Evolutionary conservation across 1,139 yeast genomes (phyloP).

Genomic region (Nadsonia commutata): DNA sequence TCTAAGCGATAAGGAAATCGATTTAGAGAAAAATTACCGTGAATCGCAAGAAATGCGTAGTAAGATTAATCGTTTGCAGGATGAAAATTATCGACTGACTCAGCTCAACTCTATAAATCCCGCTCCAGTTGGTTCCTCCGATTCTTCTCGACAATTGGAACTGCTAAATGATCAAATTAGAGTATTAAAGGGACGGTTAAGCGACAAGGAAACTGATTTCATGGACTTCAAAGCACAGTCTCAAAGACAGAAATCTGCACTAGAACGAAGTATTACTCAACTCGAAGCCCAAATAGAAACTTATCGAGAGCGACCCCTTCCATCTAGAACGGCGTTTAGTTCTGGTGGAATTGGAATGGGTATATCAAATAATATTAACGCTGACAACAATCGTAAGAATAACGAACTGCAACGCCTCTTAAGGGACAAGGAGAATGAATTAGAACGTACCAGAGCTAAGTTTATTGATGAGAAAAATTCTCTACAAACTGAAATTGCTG

Average conservation of each 20-base stretch:
- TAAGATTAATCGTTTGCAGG: not conserved
- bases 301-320: too few species aligned
- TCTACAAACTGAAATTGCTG: not conserved
- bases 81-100: not conserved
- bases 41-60: not conserved
- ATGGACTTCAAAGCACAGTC: not conserved
- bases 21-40: not conserved
- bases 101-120: too few species aligned
- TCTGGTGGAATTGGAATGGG: too few species aligned
- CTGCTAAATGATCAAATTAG: not conserved
- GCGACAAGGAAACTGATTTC: not conserved
- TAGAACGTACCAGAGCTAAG: not conserved
- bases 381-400: not conserved
- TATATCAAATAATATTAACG: too few species aligned
- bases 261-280: not conserved
- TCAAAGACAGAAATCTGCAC: not conserved
- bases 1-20: not conserved
- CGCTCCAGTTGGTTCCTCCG: too few species aligned
- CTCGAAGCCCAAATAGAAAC: not conserved
- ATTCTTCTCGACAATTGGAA: too few species aligned
- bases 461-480: not conserved
- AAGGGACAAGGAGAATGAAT: not conserved
- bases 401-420: not conserved
- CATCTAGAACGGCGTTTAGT: too few species aligned
- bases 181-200: not conserved